Evolutionary conservation across 2,329 filamentous ascomycete species (phyloP), one percentile per base, ranked within the genome.

Genomic region (Clonostachys rhizophaga): DNA sequence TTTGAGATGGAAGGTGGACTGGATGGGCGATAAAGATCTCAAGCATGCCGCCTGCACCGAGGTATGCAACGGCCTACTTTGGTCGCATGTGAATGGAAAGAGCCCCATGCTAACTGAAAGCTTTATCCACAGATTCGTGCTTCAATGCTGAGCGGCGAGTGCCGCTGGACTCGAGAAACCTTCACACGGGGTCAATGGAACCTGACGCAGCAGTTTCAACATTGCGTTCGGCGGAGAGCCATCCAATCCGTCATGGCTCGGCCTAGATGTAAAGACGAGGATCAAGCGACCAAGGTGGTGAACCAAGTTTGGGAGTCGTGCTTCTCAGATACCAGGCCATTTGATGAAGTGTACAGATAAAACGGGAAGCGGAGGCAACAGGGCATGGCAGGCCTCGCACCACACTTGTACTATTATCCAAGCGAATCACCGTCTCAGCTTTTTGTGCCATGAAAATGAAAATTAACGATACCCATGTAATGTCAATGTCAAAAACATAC

Each of bases 281-380:
- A 84, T 13, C 89, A 97, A 55, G 94, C 94, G 5, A 80, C 83
- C 45, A 89, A 87, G 69, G 84, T 95, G 24, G 90, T 99, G 49
- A 94, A 97, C 67, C 86, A 95, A 67, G 94, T 99, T n/a, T 99
- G 92, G 90, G 91, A 96, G 56, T 96, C 91, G 58, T 99, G 94
- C 67, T 99, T 95, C 65, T 74, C 81, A 45, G 94, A 99, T 68
- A 97, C 92, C 5, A 77, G 94, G 60, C 94, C 94, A 3, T 99
- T 99, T 68, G 91, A 97, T 65, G 92, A 97, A 65, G 91, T 99
- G 46, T 99, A 96, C 66, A 84, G 89, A 65, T 92, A 65, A 18
- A 30, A n/a, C 14, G 37, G 37, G 43, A 46, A 35, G 4, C 9
- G 24, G 24, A 30, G 8, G 24, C 24, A 30, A 30, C 24, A 30